Base-by-base conservation (phyloP, 1,284 basidiomycete species). In the Microbotryum intermedium region DNA sequence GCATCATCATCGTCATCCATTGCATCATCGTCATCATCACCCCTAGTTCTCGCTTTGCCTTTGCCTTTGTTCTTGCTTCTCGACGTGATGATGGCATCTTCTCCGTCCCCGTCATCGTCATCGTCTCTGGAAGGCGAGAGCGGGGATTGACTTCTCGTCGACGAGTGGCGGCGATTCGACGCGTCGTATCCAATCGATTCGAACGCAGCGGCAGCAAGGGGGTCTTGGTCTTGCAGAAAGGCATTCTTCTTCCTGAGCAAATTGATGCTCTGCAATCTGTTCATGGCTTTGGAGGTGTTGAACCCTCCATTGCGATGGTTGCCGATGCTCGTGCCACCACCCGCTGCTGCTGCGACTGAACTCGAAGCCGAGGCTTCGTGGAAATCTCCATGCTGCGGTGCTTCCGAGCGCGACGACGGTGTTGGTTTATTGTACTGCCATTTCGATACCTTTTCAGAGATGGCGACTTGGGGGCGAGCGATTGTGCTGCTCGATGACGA, bases 221-320 rank as follows among this genome's bases (percentile, higher is more conserved):
- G 60, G 23, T 67, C 58, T 10, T 67, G 60, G 21, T 60, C 42
- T 43, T 67, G 48, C 9, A 67, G 51, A 29, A 65, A 67, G 10
- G 53, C 57, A 0, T n/a, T 28, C 26, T 55, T 49, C 25, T 46
- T 52, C 49, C 58, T 50, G 21, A 58, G 47, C 11, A 60, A 43
- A 42, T 45, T 26, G 11, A 42, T 44, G 20, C 58, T 54, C 6
- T 39, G 34, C 34, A 39, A 39, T 39, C 2, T 39, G 34, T 39
- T 39, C 34, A 16, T 39, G 34, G 34, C 34, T 16, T 18, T 39
- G 34, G 13, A 16, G 11, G 34, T 16, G 34, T 6, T 39, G 16
- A 39, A 18, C 34, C 2, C 34, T 39, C 34, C 34, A 13, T 18
- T 39, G 34, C 34, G 34, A 11, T 39, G 34, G 9, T 39, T 39